Base-by-base conservation (phyloP, 192 early-diverging fungal species). In the Linnemannia zychae region DNA sequence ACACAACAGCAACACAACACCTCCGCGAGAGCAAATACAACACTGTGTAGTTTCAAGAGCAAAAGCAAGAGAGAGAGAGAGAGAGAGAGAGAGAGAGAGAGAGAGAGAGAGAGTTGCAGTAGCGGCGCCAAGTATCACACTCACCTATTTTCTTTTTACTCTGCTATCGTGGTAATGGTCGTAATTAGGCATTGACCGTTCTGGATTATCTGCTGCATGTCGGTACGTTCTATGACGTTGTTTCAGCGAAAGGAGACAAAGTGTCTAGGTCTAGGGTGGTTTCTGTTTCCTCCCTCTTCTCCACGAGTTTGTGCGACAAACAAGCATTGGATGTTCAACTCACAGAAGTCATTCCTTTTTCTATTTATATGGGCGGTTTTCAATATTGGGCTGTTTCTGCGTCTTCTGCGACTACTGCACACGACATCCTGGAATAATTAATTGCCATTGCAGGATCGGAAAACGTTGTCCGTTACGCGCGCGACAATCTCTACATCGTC, bases 401-500 rank as follows among this genome's bases (percentile, higher is more conserved):
- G 24, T 12, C 33, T 69, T 9, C 33, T 34, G 28, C 22, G 11
- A 11, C 65, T 34, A 3, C 47, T 34, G 36, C 47, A 46, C 40
- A 28, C 57, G 28, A 63, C 11, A 65, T 50, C 46, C 36, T 34
- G 57, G 57, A 63, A 31, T 63, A 63, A 63, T 63, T 63, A 63
- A 63, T 63, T 63, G 44, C 67, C n/a, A 37, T 47, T 7, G 15
- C 88, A 49, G 98, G 98, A 38, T 95, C 96, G 18, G 95, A 97
- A 49, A 90, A 92, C 52, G 95, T 98, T 38, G 94, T 97, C 50
- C 66, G 91, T 53, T 98, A 99, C 80, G 91, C 95, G 9, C 91
- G 95, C 52, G 93, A 97, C 76, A 98, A 99, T 87, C 67, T 97
- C 18, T 95, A 96, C 75, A 90, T 98, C 66, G 96, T 99, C 76